These are phyloP conservation scores for Setaria italica DNA, from an alignment of 202 grass and related monocot genomes.

Conservation along the genomic window DNA sequence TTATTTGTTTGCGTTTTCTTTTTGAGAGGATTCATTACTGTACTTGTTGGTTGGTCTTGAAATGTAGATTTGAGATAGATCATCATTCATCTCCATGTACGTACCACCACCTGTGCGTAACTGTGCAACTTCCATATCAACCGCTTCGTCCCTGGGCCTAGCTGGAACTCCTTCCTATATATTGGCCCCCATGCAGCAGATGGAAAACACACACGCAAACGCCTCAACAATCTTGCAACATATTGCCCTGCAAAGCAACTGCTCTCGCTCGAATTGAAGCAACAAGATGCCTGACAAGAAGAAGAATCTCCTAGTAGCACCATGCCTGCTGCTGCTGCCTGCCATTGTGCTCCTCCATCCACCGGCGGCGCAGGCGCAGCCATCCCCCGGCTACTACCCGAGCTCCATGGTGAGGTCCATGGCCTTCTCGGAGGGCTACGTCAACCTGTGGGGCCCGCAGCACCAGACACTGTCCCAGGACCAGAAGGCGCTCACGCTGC, in stretches of 20 bases:
- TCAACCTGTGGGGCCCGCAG: conserved; percentile 68
- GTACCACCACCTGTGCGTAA: background rate
- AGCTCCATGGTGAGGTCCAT: conserved; percentile 55
- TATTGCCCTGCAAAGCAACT: too few relatives aligned
- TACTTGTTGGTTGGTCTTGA: background rate
- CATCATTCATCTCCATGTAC: background rate
- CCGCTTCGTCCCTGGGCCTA: too few relatives aligned
- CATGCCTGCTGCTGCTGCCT: background rate
- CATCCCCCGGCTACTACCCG: conserved; percentile 66
- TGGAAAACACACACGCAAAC: too few relatives aligned
- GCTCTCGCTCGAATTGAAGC: too few relatives aligned
- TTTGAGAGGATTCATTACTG: too few relatives aligned
- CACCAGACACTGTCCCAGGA: conserved; percentile 65
- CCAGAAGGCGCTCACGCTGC: conserved; percentile 51
- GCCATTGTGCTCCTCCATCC: conserved; percentile 15
- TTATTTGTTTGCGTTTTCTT: too few relatives aligned
- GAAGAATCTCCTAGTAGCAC: background rate
- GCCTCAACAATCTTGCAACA: too few relatives aligned
- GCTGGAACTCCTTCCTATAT: too few relatives aligned
- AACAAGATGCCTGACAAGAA: too few relatives aligned
- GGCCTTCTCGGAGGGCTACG: conserved; percentile 60
- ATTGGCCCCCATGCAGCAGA: too few relatives aligned
- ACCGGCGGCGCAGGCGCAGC: conserved; percentile 44
- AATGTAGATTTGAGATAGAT: background rate
- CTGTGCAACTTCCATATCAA: too few relatives aligned